Evolutionary conservation across 768 basidiomycete species (phyloP).

Genomic region (Collybiopsis luxurians): DNA sequence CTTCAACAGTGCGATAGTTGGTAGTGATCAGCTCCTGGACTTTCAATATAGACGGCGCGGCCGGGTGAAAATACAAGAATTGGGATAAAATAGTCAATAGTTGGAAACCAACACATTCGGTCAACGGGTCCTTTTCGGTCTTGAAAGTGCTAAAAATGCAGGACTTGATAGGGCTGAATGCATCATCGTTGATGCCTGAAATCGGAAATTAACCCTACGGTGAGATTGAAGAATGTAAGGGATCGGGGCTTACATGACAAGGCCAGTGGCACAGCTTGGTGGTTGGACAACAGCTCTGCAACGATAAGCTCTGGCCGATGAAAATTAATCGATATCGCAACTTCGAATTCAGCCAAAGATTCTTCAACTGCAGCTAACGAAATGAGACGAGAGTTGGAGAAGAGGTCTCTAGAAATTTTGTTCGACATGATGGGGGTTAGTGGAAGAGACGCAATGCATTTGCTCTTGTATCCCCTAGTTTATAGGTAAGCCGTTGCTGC

Average conservation of each 20-base stretch:
- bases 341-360: background rate
- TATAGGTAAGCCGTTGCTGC: background rate
- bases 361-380: background rate
- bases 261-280: background rate
- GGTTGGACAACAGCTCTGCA: background rate
- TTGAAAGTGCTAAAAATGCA: background rate
- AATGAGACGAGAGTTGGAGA: background rate
- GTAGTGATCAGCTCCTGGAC: background rate
- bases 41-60: background rate
- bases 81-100: background rate
- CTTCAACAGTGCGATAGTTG: background rate
- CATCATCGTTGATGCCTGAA: background rate
- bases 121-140: background rate
- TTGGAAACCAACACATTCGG: background rate
- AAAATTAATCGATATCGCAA: background rate
- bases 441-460: background rate
- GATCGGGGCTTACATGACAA: background rate
- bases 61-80: background rate
- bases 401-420: background rate
- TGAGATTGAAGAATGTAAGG: background rate
- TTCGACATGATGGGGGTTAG: background rate
- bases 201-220: background rate
- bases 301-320: background rate
- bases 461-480: background rate
- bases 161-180: background rate